Conservation (phyloP, 495 filamentous ascomycete species). For the Tuber melanosporum region DNA sequence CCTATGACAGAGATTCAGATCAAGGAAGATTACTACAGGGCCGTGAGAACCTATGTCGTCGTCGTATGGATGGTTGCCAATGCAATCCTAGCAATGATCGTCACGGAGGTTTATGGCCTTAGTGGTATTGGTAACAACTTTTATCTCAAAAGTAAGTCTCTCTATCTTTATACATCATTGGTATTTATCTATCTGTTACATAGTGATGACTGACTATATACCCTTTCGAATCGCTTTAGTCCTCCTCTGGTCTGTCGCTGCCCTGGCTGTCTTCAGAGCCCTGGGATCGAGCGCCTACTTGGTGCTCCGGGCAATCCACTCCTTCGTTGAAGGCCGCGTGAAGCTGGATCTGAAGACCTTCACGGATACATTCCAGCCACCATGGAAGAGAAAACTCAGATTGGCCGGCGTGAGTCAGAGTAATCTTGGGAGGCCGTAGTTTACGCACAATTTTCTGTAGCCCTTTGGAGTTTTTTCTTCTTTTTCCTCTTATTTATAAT, state of each 20-base stretch:
- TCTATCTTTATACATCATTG: neutral
- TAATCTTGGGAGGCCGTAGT: constrained; percentile 41
- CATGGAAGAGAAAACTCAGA: constrained; percentile 36
- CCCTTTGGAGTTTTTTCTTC: neutral
- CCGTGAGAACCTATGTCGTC: constrained; percentile 97
- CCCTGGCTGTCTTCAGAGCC: constrained; percentile 74
- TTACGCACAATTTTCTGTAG: neutral
- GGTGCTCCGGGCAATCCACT: constrained; percentile 72
- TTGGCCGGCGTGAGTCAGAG: constrained; percentile 34
- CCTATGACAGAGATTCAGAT: constrained; percentile 65
- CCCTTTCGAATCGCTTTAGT: constrained; percentile 41
- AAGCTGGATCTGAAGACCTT: constrained; percentile 50
- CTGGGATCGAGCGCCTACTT: constrained; percentile 75
- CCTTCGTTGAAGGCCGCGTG: constrained; percentile 76
- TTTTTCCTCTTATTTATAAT: neutral
- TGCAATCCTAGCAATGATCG: constrained; percentile 84
- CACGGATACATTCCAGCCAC: constrained; percentile 42
- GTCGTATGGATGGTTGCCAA: constrained; percentile 93
- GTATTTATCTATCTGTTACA: neutral
- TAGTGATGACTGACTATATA: neutral
- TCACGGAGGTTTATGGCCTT: constrained; percentile 75
- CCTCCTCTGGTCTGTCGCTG: constrained; percentile 87
- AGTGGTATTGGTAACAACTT: constrained; percentile 68
- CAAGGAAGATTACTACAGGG: constrained; percentile 98
- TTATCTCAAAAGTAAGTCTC: constrained; percentile 61